Evolutionary conservation across 108 stramenopile genomes (phyloP), one percentile per base, ranked within the genome.

Genomic region (Cyclotella sp.): DNA sequence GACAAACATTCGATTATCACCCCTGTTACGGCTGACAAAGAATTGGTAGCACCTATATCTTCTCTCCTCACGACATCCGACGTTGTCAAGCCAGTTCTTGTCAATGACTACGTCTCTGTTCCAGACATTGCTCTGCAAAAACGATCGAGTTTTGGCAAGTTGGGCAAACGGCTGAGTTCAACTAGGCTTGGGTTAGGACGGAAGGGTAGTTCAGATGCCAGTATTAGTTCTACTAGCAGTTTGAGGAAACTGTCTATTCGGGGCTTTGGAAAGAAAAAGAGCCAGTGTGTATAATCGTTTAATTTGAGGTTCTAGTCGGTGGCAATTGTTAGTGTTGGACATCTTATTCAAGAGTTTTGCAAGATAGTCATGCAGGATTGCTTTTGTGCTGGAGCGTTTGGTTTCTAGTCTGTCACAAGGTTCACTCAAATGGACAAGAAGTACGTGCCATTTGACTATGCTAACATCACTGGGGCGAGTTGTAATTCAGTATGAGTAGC

Each of bases 151-250:
- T 26, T 57, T 1, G n/a, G 22, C 55, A 57, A 57, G 55, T 6
- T 57, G 55, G 34, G 34, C 34, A 57, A 57, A 24, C n/a, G 49
- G 3, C 6, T 24, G 55, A 57, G 19, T 19, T 24, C 55, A 24
- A 24, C 55, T 57, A 57, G 55, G 12, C 12, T 57, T 12, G 19
- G 22, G 1, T 26, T 57, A 3, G 12, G 55, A 57, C 19, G 24
- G 55, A 57, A 57, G 21, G 55, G 24, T 26, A 21, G 55, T 26
- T 24, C 55, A 26, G 55, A 57, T 57, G 55, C 55, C 24, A 57
- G 55, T 57, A 21, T 57, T 26, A 24, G 22, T 57, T 57, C 55
- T 57, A 57, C 55, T 6, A 57, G 55, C 8, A 34, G 34, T 34
- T 5, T 34, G 34, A 34, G 34, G 34, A 34, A 34, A 6, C 34